Evolutionary conservation across 2,329 filamentous ascomycete species (phyloP), one percentile per base, ranked within the genome.

Genomic region (Neofusicoccum parvum): DNA sequence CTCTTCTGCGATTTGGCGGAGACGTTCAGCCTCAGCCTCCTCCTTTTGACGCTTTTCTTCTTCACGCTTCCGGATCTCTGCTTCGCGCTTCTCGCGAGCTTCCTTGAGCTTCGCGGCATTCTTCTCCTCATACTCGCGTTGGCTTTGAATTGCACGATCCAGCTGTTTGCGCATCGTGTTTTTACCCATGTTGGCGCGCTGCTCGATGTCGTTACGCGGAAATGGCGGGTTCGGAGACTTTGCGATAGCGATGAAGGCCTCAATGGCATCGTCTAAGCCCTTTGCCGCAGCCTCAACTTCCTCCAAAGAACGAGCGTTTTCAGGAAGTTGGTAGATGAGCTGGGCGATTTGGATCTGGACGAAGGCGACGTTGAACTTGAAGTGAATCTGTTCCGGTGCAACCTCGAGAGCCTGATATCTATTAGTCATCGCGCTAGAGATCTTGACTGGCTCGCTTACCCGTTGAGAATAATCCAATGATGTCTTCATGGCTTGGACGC

Each of bases 361-460:
- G 74, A 97, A 99, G 0, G 95, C 95, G 34, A 99, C 92, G 73
- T 99, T 99, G 85, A 99, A 99, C 76, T 95, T 92, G 78, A 95
- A 92, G 78, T 97, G 92, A 36, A 94, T 85, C 72, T 96, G 92
- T 4, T 95, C 91, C 0, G 93, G 91, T 1, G 91, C 88, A 64
- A 91, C 86, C 64, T 88, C 86, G 17, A 96, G 86, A 32, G 94
- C 92, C 86, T 90, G 14, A 6, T 14, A 43, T 58, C 37, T 37
- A 65, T 51, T 41, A 66, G 71, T 78, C 69, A 79, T 39, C 34
- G 14, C 34, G 17, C 9, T 11, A 49, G 54, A 56, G 1, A 36
- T 11, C 7, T 14, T 4, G 9, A 20, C 10, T 12, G n/a, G n/a
- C 9, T 27, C 56, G 68, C 79, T 72, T 77, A 89, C 88, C 82